Conservation (phyloP, 2,329 filamentous ascomycete genomes). For the Penicillium sp. region DNA sequence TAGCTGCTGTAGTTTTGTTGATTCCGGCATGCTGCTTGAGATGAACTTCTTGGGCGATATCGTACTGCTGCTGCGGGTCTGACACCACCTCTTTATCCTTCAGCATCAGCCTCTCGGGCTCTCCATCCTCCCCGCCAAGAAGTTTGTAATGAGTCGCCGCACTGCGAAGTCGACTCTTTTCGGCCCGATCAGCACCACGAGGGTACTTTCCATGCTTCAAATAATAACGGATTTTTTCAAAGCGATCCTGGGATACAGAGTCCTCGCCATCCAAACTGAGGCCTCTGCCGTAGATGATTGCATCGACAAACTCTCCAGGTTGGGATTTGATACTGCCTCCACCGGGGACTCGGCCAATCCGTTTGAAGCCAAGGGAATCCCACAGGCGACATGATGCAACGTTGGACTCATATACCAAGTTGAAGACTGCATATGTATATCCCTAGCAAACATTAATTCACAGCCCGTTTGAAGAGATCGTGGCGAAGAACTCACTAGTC, state of each 20-base stretch:
- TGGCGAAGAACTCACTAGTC: constrained; percentile 46
- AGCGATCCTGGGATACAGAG: constrained; percentile 89
- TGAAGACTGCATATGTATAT: constrained; percentile 91
- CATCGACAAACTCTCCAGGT: constrained; percentile 68
- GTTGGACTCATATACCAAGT: constrained; percentile 91
- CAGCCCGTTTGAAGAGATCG: constrained; percentile 34
- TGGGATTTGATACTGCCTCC: constrained; percentile 69
- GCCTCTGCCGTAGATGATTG: constrained; percentile 73
- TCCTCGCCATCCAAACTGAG: constrained; percentile 68
- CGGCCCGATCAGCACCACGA: constrained; percentile 85
- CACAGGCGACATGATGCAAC: constrained; percentile 86
- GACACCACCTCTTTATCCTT: constrained; percentile 97
- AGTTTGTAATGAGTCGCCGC: constrained; percentile 95
- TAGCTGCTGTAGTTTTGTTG: constrained; percentile 95
- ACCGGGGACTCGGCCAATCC: constrained; percentile 77
- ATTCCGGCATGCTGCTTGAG: constrained; percentile 80
- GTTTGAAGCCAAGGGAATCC: constrained; percentile 89
- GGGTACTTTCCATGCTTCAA: constrained; percentile 93
- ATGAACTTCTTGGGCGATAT: constrained; percentile 79
- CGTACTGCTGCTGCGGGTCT: constrained; percentile 84
- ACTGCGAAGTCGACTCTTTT: constrained; percentile 90
- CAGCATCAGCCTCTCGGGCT: constrained; percentile 78
- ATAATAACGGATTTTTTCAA: constrained; percentile 98
- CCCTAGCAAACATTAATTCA: constrained; percentile 52
- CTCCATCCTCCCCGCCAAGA: constrained; percentile 50